Percentiles rank a stretch among this genome's conserved stretches.
Conservation (phyloP, 2,329 filamentous ascomycete genomes). For the Xylaria arbuscula region DNA sequence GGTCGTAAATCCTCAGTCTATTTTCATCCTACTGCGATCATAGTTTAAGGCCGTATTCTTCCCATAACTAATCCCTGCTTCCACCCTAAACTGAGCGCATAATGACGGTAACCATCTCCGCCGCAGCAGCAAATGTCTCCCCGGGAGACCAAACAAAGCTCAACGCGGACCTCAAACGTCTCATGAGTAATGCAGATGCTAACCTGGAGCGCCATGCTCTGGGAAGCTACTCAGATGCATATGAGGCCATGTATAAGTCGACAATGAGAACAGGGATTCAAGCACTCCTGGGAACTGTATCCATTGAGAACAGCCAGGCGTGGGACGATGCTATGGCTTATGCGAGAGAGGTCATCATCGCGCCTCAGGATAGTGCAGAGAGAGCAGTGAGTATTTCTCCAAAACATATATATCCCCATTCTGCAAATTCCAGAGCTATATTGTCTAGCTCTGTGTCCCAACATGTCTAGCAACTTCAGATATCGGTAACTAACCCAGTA, state of each 20-base stretch:
- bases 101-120: conserved; percentile 7
- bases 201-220: conserved; percentile 19
- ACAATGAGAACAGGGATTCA: conserved; percentile 29
- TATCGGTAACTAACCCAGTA: neutral
- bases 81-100: neutral
- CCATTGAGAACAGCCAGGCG: conserved; percentile 16
- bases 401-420: no score
- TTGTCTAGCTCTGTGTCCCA: no score
- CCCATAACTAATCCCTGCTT: neutral
- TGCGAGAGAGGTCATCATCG: conserved; percentile 32
- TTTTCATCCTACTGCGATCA: neutral
- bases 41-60: neutral
- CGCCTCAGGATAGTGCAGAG: conserved; percentile 22
- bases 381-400: conserved; percentile 16
- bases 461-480: neutral
- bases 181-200: neutral
- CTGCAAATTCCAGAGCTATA: no score
- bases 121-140: neutral
- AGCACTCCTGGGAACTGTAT: conserved; percentile 20
- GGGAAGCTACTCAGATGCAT: conserved; percentile 30
- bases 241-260: conserved; percentile 29
- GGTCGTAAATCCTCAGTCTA: no score
- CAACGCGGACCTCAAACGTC: conserved; percentile 10
- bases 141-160: conserved; percentile 7
- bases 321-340: conserved; percentile 33